Evolutionary conservation across 495 filamentous ascomycete genomes (phyloP).

Genomic region (Penicillium lagena): DNA sequence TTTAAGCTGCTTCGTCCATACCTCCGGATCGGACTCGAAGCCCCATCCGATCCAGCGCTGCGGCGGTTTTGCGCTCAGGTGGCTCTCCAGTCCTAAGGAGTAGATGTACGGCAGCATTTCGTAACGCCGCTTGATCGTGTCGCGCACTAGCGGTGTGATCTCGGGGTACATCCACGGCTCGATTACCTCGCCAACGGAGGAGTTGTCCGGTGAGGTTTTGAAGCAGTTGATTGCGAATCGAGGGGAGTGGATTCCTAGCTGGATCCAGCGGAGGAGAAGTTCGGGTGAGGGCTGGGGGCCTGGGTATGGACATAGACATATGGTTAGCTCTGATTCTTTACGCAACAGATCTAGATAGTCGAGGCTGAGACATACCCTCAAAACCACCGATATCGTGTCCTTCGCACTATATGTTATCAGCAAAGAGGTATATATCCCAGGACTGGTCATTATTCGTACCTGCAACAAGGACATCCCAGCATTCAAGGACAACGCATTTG

Average conservation of each 20-base stretch:
- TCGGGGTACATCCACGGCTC: constrained; percentile 70
- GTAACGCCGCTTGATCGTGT: constrained; percentile 60
- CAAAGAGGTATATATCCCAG: too few relatives aligned
- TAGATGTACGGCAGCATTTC: constrained; percentile 65
- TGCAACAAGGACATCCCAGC: constrained; percentile 57
- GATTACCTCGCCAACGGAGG: constrained; percentile 58
- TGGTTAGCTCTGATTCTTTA: neutral
- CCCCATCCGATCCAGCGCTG: constrained; percentile 67
- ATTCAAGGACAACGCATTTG: constrained; percentile 59
- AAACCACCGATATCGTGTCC: constrained; percentile 70
- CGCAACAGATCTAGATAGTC: neutral
- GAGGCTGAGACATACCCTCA: constrained; percentile 27
- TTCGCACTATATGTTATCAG: constrained; percentile 37
- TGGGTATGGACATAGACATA: neutral
- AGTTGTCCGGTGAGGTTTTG: constrained; percentile 58
- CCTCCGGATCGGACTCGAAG: constrained; percentile 54
- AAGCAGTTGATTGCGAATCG: constrained; percentile 72
- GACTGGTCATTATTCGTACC: neutral
- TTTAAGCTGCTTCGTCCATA: constrained; percentile 51
- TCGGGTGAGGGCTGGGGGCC: constrained; percentile 62
- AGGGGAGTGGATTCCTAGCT: constrained; percentile 60
- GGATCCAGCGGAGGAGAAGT: constrained; percentile 63
- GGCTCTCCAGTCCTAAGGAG: constrained; percentile 52
- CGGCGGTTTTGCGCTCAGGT: constrained; percentile 49
- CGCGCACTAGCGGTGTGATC: constrained; percentile 50